phyloP scores from a whole-genome alignment of 202 grass and related monocot species.

The Schoenoplectus tabernaemontani region DNA sequence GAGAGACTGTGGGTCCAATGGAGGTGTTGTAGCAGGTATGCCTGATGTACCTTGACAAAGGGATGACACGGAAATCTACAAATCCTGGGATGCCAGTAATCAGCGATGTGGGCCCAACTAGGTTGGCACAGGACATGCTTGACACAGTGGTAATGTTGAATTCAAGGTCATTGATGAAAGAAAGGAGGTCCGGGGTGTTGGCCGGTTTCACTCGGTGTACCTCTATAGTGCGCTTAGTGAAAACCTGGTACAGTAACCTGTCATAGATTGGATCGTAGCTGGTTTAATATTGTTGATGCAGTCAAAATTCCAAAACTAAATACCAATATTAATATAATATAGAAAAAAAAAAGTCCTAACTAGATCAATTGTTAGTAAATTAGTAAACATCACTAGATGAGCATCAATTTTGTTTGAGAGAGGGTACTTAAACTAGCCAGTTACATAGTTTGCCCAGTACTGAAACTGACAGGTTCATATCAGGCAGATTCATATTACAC shows the following conservation, averaged over 20 bases:
- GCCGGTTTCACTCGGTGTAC: slow-evolving; percentile 80
- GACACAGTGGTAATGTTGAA: slow-evolving; percentile 89
- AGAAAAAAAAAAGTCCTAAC: background rate
- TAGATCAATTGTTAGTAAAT: background rate
- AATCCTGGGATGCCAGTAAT: slow-evolving; percentile 60
- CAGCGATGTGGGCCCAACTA: slow-evolving; percentile 33
- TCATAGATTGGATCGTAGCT: background rate
- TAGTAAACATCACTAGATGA: background rate
- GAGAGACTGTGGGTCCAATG: slow-evolving; percentile 52
- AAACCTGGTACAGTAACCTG: slow-evolving; percentile 83
- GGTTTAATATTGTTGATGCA: background rate
- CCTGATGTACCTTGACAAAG: slow-evolving; percentile 43
- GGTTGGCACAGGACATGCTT: slow-evolving; percentile 73
- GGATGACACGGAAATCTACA: slow-evolving; percentile 67
- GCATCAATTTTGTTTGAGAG: background rate
- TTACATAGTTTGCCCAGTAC: background rate
- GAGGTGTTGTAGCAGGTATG: slow-evolving; percentile 78
- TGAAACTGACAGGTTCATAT: background rate
- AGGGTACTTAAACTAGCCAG: background rate
- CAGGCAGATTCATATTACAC: background rate
- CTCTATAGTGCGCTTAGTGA: slow-evolving; percentile 50
- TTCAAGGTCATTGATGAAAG: slow-evolving; percentile 79
- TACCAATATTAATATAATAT: background rate
- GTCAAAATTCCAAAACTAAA: background rate
- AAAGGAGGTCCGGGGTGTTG: slow-evolving; percentile 73